Evolutionary conservation across 2,329 filamentous ascomycete genomes (phyloP).

Genomic region (Neocucurbitaria cava): DNA sequence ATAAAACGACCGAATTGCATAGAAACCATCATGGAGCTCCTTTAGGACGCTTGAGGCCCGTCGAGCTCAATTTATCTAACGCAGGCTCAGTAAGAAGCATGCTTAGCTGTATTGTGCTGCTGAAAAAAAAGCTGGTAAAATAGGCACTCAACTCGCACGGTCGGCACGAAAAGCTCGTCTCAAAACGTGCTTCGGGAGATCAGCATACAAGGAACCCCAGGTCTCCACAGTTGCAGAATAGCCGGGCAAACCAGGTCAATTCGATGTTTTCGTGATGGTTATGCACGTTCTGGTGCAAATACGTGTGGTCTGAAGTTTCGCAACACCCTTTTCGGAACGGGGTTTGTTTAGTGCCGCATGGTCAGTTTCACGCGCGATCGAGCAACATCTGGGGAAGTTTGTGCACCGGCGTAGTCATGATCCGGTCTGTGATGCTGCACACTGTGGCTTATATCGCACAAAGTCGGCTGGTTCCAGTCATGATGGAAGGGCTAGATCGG

Average conservation of each 20-base stretch:
- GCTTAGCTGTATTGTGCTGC: neutral
- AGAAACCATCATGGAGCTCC: neutral
- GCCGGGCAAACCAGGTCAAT: conserved; percentile 10
- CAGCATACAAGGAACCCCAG: conserved; percentile 5
- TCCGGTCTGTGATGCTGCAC: conserved; percentile 25
- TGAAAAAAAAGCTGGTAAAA: neutral
- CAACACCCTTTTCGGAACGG: conserved; percentile 22
- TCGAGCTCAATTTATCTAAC: neutral
- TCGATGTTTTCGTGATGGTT: conserved; percentile 16
- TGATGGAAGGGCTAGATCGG: conserved; percentile 2
- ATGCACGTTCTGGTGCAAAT: conserved; percentile 20
- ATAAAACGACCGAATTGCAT: neutral
- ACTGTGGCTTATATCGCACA: conserved; percentile 14
- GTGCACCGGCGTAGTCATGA: conserved; percentile 21
- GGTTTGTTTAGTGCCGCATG: conserved; percentile 39
- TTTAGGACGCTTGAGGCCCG: too few species aligned
- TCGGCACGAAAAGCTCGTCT: neutral
- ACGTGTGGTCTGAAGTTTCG: conserved; percentile 29
- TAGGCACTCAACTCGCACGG: neutral
- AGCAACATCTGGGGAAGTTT: conserved; percentile 27
- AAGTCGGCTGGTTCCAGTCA: conserved; percentile 1
- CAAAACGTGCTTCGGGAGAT: neutral
- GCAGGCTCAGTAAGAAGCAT: neutral
- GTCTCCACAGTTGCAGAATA: conserved; percentile 2
- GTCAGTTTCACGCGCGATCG: conserved; percentile 36